A percentile compares a stretch with the other conserved stretches of the same genome.
Conservation (phyloP, 2,329 filamentous ascomycete genomes). For the Cladorrhinum sp. region DNA sequence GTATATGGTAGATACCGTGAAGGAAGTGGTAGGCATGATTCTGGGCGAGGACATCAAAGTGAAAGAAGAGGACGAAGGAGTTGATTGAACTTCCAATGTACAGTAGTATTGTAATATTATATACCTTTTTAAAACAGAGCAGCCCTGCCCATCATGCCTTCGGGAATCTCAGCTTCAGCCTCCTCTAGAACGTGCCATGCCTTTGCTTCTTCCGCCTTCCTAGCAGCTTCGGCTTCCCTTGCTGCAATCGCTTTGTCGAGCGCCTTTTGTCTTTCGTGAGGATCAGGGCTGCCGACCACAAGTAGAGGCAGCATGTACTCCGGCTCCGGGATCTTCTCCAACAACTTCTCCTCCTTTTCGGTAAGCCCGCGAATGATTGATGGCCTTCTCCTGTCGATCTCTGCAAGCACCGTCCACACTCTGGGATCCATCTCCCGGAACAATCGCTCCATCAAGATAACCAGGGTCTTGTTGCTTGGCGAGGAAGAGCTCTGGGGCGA, state of each 20-base stretch:
- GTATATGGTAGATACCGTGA: not conserved
- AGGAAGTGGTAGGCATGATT: not conserved
- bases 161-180: not conserved
- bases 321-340: not conserved
- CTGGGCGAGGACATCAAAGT: not conserved
- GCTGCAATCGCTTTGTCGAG: not conserved
- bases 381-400: constrained; percentile 28
- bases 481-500: constrained; percentile 25
- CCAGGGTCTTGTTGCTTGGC: constrained; percentile 33
- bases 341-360: not conserved
- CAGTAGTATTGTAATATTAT: too few species aligned
- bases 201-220: not conserved
- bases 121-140: not conserved
- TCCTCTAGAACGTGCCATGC: not conserved
- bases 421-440: constrained; percentile 34
- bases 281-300: not conserved
- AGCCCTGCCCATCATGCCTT: too few species aligned
- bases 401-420: constrained; percentile 33
- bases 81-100: not conserved
- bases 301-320: not conserved
- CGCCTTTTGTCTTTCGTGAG: not conserved
- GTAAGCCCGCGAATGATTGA: not conserved
- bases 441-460: constrained; percentile 35
- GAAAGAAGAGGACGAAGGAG: not conserved
- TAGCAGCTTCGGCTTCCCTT: not conserved